Base-by-base conservation (phyloP, 2,329 filamentous ascomycete genomes). In the Aspergillus ochraceoroseus region DNA sequence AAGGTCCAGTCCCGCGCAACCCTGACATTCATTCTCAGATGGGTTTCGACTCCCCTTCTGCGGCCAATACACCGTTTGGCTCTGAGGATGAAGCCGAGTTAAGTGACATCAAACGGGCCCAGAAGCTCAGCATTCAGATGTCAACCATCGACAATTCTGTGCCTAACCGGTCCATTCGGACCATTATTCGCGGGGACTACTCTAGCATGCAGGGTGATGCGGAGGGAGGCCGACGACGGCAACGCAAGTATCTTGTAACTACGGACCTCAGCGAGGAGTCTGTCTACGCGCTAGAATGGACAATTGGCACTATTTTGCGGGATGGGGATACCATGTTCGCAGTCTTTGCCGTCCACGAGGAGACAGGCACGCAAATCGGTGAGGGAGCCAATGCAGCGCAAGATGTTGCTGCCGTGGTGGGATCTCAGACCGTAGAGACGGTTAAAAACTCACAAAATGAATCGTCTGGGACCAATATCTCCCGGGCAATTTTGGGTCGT, bases 261-360 rank as follows among this genome's bases (percentile, higher is more conserved):
- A 95, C 87, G 0, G 92, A 98, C 64, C 70, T 96, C 3, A 95
- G 89, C 53, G 86, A 92, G 25, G 92, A 98, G 67, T 89, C 90
- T 3, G 86, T 87, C 5, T 94, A 96, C 62, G 92, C 92, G 1
- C 73, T 98, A 20, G 92, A 98, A 63, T 98, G 92, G 92, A 92
- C 90, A 0, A 89, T 98, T 41, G 92, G 92, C 5, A 96, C 90
- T 0, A 88, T 96, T 4, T 73, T 98, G 19, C 79, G 92, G 33
- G 89, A 96, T 54, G 92, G 92, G 5, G 92, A 98, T 61, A 96
- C 90, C 0, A 74, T 98, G 23, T 81, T 95, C 47, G 88, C 87
- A 2, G 87, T 96, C 31, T 95, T 94, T 67, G 94, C 89, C 42
- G 83, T 94, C 15, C 88, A 95, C 52, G 90, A 96, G 61, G 90